phyloP scores from a whole-genome alignment of 169 alveolate species.

The Theileria annulata region DNA sequence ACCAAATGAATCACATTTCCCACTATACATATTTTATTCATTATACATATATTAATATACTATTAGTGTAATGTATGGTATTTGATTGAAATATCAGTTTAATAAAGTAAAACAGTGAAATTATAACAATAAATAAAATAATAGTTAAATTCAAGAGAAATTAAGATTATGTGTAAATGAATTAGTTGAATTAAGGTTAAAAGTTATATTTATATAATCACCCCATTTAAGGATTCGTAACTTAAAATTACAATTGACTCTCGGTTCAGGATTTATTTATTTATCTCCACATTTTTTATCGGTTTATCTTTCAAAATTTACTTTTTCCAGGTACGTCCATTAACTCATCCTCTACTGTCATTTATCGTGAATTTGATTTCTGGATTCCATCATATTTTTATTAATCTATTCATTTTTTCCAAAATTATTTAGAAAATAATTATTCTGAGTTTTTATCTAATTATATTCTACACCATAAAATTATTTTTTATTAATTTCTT shows the following conservation, averaged over 20 bases:
- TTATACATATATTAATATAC: no score
- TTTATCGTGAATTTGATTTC: background rate
- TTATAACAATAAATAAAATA: no score
- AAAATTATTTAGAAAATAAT: background rate
- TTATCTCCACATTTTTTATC: background rate
- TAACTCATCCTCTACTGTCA: background rate
- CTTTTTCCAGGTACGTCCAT: background rate
- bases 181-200: background rate
- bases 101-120: background rate
- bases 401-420: background rate
- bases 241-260: background rate
- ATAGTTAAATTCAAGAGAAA: background rate
- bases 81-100: background rate
- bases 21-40: background rate
- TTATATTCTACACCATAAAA: background rate
- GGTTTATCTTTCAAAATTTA: constrained; percentile 4
- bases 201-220: background rate
- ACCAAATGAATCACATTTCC: background rate
- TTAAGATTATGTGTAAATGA: background rate
- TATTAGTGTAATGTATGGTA: no score
- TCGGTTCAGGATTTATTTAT: background rate
- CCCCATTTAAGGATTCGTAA: constrained; percentile 18
- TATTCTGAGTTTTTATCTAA: background rate
- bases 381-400: no score
- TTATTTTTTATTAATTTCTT: background rate